Conservation (phyloP, 2,329 filamentous ascomycete species). For the Neonectria magnoliae region DNA sequence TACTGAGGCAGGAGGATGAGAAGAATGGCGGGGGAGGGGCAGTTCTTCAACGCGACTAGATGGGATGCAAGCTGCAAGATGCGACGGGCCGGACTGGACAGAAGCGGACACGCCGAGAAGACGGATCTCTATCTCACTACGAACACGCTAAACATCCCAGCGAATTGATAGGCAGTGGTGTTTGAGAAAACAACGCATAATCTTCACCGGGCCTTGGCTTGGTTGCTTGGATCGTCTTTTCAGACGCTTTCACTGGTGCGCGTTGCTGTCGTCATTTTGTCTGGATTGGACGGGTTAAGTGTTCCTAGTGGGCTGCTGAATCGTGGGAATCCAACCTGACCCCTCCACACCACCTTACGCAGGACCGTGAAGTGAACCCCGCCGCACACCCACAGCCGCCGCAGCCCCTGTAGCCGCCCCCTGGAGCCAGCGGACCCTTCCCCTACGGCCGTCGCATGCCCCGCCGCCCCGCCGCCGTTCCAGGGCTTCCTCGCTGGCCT, state of each 20-base stretch:
- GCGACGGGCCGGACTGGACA: slow-evolving; percentile 29
- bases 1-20: background rate
- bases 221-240: slow-evolving; percentile 3
- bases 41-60: slow-evolving; percentile 33
- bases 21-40: slow-evolving; percentile 41
- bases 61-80: slow-evolving; percentile 1
- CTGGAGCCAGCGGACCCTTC: slow-evolving; percentile 3
- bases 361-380: slow-evolving; percentile 1
- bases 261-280: slow-evolving; percentile 21
- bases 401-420: slow-evolving; percentile 14
- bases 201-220: slow-evolving; percentile 13
- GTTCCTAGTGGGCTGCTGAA: slow-evolving; percentile 4
- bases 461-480: slow-evolving; percentile 12
- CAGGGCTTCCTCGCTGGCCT: slow-evolving; percentile 3
- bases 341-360: slow-evolving; percentile 19
- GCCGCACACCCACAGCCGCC: slow-evolving; percentile 11
- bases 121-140: too few species aligned
- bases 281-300: slow-evolving; percentile 15
- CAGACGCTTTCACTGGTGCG: slow-evolving; percentile 18
- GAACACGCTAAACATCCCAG: background rate
- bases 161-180: slow-evolving; percentile 35
- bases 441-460: background rate
- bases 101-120: slow-evolving; percentile 30
- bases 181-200: slow-evolving; percentile 26
- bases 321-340: background rate